Evolutionary conservation across 495 filamentous ascomycete genomes (phyloP), one percentile per base, ranked within the genome.

Genomic region (Hypoxylon crocopeplum): DNA sequence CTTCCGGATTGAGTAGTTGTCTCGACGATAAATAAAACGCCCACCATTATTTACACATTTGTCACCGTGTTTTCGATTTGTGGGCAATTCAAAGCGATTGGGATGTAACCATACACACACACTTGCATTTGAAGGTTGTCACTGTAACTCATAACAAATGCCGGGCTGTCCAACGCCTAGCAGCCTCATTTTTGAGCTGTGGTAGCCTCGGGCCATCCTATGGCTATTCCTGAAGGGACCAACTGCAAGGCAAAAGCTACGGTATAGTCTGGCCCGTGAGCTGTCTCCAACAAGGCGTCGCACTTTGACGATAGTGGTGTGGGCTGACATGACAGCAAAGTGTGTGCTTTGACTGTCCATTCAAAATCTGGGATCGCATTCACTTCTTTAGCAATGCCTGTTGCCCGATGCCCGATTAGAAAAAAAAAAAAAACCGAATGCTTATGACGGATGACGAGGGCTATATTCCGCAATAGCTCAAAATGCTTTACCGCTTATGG

Each of bases 151-250:
- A 25, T 54, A 34, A 11, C 38, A 55, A 56, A 51, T 49, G 61
- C 61, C 45, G 55, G 55, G 61, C 46, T 41, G 61, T 46, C 48
- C 40, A 41, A 33, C 25, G 41, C 19, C 39, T 38, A 59, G 29
- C 55, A 64, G 61, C 61, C 61, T 64, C 61, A 64, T 64, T 64
- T 52, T 56, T 53, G 49, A 59, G 55, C 55, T 64, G 48, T 59
- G 55, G 49, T 55, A 64, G 61, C 61, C 61, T 64, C 40, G 54
- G n/a, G 38, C 42, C 41, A 49, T 54, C 53, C 44, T 41, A 36
- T 58, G 60, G 54, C 45, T 34, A 49, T 58, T 58, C 16, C 40
- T 42, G 19, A 5, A 15, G n/a, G n/a, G n/a, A n/a, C n/a, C 44
- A 21, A 13, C 59, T 56, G 52, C 59, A 42, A 62, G 59, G 59